Base-by-base conservation (phyloP, 768 basidiomycete species). In the Pholiota molesta region DNA sequence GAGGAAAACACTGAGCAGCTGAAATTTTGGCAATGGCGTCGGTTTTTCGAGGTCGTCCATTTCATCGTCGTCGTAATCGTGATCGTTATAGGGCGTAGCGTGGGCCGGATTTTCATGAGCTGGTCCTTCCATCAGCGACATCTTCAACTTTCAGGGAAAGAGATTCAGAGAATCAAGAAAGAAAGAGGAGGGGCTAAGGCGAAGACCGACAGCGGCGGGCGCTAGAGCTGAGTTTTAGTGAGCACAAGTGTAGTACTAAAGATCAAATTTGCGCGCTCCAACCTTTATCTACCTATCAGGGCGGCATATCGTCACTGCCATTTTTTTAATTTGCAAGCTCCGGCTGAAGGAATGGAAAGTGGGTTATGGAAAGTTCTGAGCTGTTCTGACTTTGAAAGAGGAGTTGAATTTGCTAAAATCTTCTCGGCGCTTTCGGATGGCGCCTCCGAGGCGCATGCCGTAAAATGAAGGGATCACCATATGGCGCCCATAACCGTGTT, bases 11-110 rank as follows among this genome's bases (percentile, higher is more conserved):
- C 80, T 74, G 58, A 76, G 69, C 5, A 82, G 62, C 61, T 80
- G 80, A 31, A 77, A 64, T 52, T 71, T 76, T 5, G 81, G 81
- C 13, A 82, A 69, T 17, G 79, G 77, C 16, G 79, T 78, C 13
- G 72, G 70, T 61, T 64, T 65, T 62, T 37, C 35, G 35, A 37
- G 11, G 35, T 37, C 35, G 35, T 37, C 35, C 35, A 37, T 37
- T 37, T 37, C 35, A 16, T 37, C 35, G 35, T 37, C 42, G 42
- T 19, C n/a, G 42, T 31, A 5, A 4, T 44, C 42, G 6, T 44
- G 42, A 44, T 44, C 42, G 42, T 44, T 21, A 44, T 44, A 44
- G 8, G 19, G 42, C 42, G 42, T 7, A 21, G 42, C 42, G 42
- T 3, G 42, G 8, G 42, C 19, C n/a, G 31, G 31, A 9, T 19